Base-by-base conservation (phyloP, 2,329 filamentous ascomycete species). In the Paracoccidioides brasiliensis region DNA sequence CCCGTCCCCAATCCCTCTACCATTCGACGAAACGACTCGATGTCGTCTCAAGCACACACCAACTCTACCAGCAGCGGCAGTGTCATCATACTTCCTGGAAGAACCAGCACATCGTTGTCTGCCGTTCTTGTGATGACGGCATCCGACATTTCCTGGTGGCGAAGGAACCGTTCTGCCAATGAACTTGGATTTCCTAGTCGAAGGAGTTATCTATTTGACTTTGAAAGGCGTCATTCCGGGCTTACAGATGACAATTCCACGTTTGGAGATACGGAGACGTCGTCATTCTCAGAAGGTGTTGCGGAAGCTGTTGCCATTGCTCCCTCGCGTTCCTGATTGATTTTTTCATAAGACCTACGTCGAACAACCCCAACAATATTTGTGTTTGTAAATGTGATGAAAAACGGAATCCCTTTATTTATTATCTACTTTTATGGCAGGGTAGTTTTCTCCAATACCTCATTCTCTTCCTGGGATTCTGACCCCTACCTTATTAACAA, bases 201-300 rank as follows among this genome's bases (percentile, higher is more conserved):
- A 38, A 69, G 52, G 46, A 57, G 67, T 55, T 64, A 72, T 41
- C 65, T 69, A 0, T 72, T 70, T 51, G 69, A 72, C 55, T 55
- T 71, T 35, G 67, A 71, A 53, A 60, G 15, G 33, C 56, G 54
- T 5, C 56, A 55, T n/a, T 57, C 55, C 3, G 55, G 57, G 12
- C 15, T 57, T 10, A 48, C 46, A 5, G 41, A n/a, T 7, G 45
- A 44, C 30, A 41, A 43, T 41, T 22, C 33, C 9, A 40, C 10
- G 12, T 37, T n/a, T 30, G 41, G 14, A 49, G n/a, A 14, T 22
- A 15, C 10, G 15, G 30, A 53, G n/a, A 15, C 28, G 12, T 42
- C 14, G 22, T 22, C 5, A 15, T 41, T 40, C 12, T 4, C 42
- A 3, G n/a, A 32, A 10, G 45, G 28, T 14, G 12, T 9, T 15